phyloP scores from a whole-genome alignment of 352 stramenopile genomes.

The Phytophthora citricola region DNA sequence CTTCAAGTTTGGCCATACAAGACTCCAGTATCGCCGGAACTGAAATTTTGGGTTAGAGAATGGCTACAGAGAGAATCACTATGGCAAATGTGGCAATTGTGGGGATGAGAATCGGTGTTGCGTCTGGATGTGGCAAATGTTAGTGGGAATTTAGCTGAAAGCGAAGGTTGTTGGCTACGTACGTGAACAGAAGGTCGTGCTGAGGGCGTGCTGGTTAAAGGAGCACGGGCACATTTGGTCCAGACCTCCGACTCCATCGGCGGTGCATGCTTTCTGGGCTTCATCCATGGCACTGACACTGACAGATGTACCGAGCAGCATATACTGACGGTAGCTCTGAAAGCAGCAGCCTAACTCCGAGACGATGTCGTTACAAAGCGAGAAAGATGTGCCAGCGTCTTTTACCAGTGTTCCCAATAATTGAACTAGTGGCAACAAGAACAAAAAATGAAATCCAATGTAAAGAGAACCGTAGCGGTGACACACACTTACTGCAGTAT shows the following conservation, averaged over 20 bases:
- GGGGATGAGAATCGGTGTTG: neutral
- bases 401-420: conserved; percentile 59
- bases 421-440: conserved; percentile 41
- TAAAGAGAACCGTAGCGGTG: too few species aligned
- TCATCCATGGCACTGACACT: conserved; percentile 56
- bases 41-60: neutral
- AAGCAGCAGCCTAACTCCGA: conserved; percentile 82
- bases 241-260: conserved; percentile 44
- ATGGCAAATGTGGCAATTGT: neutral
- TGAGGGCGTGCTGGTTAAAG: conserved; percentile 66
- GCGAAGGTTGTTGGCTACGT: conserved; percentile 1
- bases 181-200: conserved; percentile 69
- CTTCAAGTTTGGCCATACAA: conserved; percentile 19
- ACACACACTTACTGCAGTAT: conserved; percentile 71
- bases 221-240: conserved; percentile 61
- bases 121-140: conserved; percentile 12
- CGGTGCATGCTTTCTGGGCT: conserved; percentile 57
- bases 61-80: neutral
- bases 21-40: neutral
- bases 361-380: conserved; percentile 78
- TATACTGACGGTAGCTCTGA: conserved; percentile 84
- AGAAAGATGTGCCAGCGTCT: conserved; percentile 56
- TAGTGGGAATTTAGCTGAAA: neutral
- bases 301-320: conserved; percentile 62
- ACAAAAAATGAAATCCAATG: neutral